A percentile compares a stretch with the other conserved stretches of the same genome.
Evolutionary conservation across 306 rosid genomes (phyloP).

Genomic region (Inga leiocalycina): DNA sequence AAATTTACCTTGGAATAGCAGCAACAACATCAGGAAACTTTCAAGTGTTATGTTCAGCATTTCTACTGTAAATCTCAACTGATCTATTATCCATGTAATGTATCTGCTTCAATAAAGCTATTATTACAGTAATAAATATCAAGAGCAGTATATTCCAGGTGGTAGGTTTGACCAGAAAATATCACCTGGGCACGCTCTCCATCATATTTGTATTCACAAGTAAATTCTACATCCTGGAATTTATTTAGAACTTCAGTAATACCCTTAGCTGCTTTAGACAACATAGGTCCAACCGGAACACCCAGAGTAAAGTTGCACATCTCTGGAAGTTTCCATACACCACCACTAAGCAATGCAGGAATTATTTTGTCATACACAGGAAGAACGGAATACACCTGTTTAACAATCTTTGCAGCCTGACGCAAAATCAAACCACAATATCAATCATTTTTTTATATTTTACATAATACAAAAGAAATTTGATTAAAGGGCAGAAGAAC

Average conservation of each 20-base stretch:
- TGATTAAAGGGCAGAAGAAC: slow-evolving; percentile 15
- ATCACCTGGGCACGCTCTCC: slow-evolving; percentile 98
- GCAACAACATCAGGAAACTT: slow-evolving; percentile 77
- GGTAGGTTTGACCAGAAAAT: slow-evolving; percentile 26
- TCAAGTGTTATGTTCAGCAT: slow-evolving; percentile 88
- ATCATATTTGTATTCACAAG: slow-evolving; percentile 92
- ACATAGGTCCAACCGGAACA: slow-evolving; percentile 92
- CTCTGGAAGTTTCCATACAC: slow-evolving; percentile 77
- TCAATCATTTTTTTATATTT: neutral
- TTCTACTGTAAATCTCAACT: slow-evolving; percentile 92
- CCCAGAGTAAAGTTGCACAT: slow-evolving; percentile 79
- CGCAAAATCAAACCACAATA: slow-evolving; percentile 42
- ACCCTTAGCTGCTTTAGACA: slow-evolving; percentile 84
- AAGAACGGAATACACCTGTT: slow-evolving; percentile 79
- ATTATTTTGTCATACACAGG: slow-evolving; percentile 81
- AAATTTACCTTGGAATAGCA: too few species aligned
- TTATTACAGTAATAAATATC: slow-evolving; percentile 26
- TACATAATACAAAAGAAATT: neutral
- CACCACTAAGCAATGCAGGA: slow-evolving; percentile 68
- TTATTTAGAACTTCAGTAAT: slow-evolving; percentile 77
- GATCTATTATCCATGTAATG: slow-evolving; percentile 84
- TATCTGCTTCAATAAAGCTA: slow-evolving; percentile 56
- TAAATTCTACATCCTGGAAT: slow-evolving; percentile 79
- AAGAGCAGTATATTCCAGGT: slow-evolving; percentile 12
- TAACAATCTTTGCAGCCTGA: slow-evolving; percentile 85